phyloP scores from a whole-genome alignment of 345 rosid genomes.

The Litchi chinensis region DNA sequence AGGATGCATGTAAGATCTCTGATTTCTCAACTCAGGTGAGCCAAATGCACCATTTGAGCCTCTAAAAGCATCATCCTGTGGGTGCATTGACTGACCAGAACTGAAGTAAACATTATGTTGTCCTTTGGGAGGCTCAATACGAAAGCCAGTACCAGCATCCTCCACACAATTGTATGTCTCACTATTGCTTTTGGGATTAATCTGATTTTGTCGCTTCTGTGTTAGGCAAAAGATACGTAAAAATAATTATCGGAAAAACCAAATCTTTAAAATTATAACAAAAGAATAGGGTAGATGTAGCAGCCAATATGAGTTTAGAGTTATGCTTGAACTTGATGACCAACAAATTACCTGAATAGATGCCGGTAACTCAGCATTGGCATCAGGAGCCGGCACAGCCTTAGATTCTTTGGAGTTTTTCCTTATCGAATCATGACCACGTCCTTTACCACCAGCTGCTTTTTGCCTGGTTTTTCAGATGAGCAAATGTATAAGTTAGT shows the following conservation, averaged over 20 bases:
- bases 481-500: background rate
- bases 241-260: background rate
- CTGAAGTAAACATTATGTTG: conserved; percentile 28
- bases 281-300: conserved; percentile 10
- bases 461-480: conserved; percentile 33
- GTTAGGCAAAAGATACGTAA: background rate
- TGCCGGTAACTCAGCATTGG: conserved; percentile 43
- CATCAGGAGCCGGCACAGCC: conserved; percentile 46
- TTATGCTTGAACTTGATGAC: background rate
- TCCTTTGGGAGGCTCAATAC: conserved; percentile 43
- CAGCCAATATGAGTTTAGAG: background rate
- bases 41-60: conserved; percentile 25
- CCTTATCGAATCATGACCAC: conserved; percentile 29
- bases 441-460: conserved; percentile 39
- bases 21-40: conserved; percentile 47
- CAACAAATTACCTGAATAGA: conserved; percentile 36
- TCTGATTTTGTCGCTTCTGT: conserved; percentile 58
- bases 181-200: conserved; percentile 39
- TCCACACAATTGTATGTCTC: conserved; percentile 44
- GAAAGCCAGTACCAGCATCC: conserved; percentile 51
- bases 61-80: conserved; percentile 29
- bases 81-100: conserved; percentile 37
- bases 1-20: conserved; percentile 48
- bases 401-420: conserved; percentile 37
- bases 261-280: background rate